Percentiles rank a stretch among this genome's conserved stretches.
phyloP scores from a whole-genome alignment of 1,284 basidiomycete genomes.

The Rugosomyces carneus region DNA sequence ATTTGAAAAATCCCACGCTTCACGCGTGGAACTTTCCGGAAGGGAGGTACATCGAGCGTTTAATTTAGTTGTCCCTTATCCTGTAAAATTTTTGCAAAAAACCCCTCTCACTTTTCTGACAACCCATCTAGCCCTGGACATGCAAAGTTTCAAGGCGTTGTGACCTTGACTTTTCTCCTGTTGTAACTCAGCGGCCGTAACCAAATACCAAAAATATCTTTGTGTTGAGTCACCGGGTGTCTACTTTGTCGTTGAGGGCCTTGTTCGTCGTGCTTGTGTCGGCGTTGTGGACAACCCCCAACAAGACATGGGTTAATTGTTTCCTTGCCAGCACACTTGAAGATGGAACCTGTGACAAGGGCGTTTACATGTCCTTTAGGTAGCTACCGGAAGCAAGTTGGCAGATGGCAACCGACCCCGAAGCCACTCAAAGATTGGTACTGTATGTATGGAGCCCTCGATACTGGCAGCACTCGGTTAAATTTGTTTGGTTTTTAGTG shows the following conservation, averaged over 20 bases:
- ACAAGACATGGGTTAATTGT: not conserved
- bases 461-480: not conserved
- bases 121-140: not conserved
- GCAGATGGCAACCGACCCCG: constrained; percentile 13
- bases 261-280: not conserved
- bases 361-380: constrained; percentile 1
- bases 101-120: too few species aligned
- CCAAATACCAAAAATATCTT: not conserved
- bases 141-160: not conserved
- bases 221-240: not conserved
- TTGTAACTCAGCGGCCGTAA: not conserved
- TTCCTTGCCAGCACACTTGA: not conserved
- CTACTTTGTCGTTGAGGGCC: not conserved
- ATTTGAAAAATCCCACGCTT: constrained; percentile 17
- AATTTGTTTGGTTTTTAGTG: not conserved
- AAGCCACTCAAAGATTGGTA: not conserved
- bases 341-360: not conserved
- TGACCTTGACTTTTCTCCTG: not conserved
- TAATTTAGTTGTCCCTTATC: too few species aligned
- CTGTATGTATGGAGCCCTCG: not conserved
- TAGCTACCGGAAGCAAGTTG: constrained; percentile 6
- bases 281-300: not conserved
- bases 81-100: too few species aligned
- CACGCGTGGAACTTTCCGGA: constrained; percentile 23
- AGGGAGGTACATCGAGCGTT: too few species aligned